Evolutionary conservation across 805 yeast genomes (phyloP).

Genomic region (Ogataea nonfermentans): DNA sequence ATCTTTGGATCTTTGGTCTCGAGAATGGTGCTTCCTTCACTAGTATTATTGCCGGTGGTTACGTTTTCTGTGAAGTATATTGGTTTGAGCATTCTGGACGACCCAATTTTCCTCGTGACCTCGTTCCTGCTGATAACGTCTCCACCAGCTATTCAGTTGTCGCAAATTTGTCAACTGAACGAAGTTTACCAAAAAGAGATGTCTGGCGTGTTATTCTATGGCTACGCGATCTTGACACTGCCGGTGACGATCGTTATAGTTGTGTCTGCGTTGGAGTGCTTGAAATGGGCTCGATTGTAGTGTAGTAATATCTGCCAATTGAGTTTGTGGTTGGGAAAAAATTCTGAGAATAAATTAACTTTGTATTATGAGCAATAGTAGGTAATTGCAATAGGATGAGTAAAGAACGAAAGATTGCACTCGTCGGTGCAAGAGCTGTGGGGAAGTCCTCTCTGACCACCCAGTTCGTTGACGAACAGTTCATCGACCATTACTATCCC

Average conservation of each 20-base stretch:
- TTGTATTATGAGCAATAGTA: constrained; percentile 1
- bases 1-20: constrained; percentile 69
- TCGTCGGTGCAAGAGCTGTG: constrained; percentile 84
- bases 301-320: constrained; percentile 10
- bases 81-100: constrained; percentile 68
- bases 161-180: constrained; percentile 77
- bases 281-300: constrained; percentile 35
- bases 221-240: constrained; percentile 69
- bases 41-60: constrained; percentile 64
- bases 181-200: constrained; percentile 75
- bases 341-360: neutral
- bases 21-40: constrained; percentile 75
- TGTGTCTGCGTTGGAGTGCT: constrained; percentile 59
- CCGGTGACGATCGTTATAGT: constrained; percentile 76
- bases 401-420: constrained; percentile 73
- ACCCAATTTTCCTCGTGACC: constrained; percentile 76
- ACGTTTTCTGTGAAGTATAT: constrained; percentile 62
- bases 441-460: constrained; percentile 86
- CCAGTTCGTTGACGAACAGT: constrained; percentile 83
- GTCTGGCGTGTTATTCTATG: constrained; percentile 83
- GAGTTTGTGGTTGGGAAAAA: constrained; percentile 1
- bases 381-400: constrained; percentile 17
- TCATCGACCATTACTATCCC: constrained; percentile 86
- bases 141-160: constrained; percentile 82
- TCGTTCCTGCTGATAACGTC: constrained; percentile 72